Evolutionary conservation across 2,329 filamentous ascomycete genomes (phyloP), one percentile per base, ranked within the genome.

Genomic region (Trichoderma breve): DNA sequence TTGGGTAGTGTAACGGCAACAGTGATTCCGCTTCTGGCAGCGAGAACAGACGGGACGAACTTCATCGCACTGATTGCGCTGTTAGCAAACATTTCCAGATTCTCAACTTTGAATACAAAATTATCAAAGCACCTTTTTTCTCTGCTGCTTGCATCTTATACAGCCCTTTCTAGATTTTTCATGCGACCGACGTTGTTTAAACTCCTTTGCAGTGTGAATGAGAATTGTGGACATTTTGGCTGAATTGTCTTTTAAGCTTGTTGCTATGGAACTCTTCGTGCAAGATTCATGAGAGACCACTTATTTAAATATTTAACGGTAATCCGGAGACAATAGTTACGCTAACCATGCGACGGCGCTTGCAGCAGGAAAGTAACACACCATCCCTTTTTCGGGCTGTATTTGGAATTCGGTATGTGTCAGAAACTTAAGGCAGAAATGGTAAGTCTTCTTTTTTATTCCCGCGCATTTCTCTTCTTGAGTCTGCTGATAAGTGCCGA

Each of bases 1-100:
- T 34, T 51, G 34, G 24, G 60, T n/a, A 5, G 36, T 51, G 5
- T 69, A 69, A 34, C 18, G 55, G 28, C 66, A 69, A n/a, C 57
- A 60, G 21, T 69, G 66, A 24, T 69, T 69, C n/a, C 66, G 66
- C 55, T 69, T 69, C 55, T 69, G 28, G 55, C 66, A 69, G 5
- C 66, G 66, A 26, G 66, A 47, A 18, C 66, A 69, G 36, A 18
- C 12, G 24, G 66, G 66, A 12, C 30, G 55, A 9, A 30, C 53
- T 26, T 69, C 66, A 15, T 69, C 66, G 55, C 66, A 69, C 66
- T 69, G 26, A 18, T 51, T 34, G 1, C n/a, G 12, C 14, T 60
- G 55, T 69, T 28, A 69, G 36, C 34, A 43, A 30, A 32, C 8
- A 15, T 7, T 15, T 32, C 12, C 21, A 18, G 53, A 6, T 8